A percentile compares a stretch with the other conserved stretches of the same genome.
phyloP scores from a whole-genome alignment of 495 filamentous ascomycete genomes.

The Aspergillus baeticus region DNA sequence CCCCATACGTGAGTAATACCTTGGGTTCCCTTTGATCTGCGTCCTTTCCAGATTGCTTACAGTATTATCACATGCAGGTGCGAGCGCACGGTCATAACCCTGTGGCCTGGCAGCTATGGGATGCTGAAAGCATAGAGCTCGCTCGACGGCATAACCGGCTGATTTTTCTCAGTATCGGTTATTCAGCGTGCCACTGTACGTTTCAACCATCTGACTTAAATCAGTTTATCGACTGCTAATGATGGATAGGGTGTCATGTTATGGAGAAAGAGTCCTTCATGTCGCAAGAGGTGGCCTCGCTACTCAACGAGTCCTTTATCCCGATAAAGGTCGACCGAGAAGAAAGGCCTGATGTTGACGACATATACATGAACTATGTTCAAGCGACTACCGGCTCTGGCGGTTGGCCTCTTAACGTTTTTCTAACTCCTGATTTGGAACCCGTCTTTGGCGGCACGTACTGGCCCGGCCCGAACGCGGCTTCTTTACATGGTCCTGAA shows the following conservation, averaged over 20 bases:
- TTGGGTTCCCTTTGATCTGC: neutral
- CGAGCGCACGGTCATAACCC: constrained; percentile 78
- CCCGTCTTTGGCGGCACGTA: constrained; percentile 97
- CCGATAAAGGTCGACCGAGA: constrained; percentile 94
- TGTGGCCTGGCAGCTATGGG: constrained; percentile 93
- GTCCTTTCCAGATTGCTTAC: neutral
- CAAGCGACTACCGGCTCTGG: constrained; percentile 90
- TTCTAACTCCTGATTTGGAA: constrained; percentile 88
- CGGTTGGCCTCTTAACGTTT: constrained; percentile 96
- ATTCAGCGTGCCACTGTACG: constrained; percentile 84
- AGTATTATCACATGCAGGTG: constrained; percentile 48
- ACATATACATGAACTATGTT: constrained; percentile 98
- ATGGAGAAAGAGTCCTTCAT: constrained; percentile 95
- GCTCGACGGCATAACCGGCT: constrained; percentile 79
- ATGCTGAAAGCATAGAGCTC: constrained; percentile 68
- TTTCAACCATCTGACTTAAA: constrained; percentile 38
- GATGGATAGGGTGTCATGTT: constrained; percentile 72
- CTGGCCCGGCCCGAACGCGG: constrained; percentile 78
- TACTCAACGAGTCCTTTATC: constrained; percentile 86
- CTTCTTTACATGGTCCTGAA: constrained; percentile 46
- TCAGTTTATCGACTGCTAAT: constrained; percentile 14
- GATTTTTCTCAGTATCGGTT: constrained; percentile 93
- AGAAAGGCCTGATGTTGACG: constrained; percentile 92
- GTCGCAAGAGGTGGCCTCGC: constrained; percentile 71
- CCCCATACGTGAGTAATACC: constrained; percentile 66